These are phyloP conservation scores for Lepiota venenata DNA, from an alignment of 768 basidiomycete species.

Conservation along the genomic window DNA sequence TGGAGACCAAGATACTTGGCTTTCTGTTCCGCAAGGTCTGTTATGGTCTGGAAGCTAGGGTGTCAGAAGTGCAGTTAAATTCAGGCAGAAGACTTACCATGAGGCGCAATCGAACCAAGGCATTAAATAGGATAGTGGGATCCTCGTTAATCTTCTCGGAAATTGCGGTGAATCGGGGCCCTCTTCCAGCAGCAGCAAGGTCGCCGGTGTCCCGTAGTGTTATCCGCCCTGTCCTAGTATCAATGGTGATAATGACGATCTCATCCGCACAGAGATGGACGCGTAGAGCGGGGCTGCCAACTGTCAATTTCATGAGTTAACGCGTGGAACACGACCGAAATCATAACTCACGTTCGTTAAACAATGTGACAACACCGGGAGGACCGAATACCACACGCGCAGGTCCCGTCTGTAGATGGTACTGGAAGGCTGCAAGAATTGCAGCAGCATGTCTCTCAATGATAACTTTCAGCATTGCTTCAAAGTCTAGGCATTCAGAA, in stretches of 20 bases:
- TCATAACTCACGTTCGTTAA: slow-evolving; percentile 47
- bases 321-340: background rate
- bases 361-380: slow-evolving; percentile 54
- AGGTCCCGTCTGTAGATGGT: slow-evolving; percentile 49
- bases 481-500: slow-evolving; percentile 69
- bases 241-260: slow-evolving; percentile 72
- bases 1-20: slow-evolving; percentile 83
- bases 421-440: slow-evolving; percentile 55
- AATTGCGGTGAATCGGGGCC: slow-evolving; percentile 55
- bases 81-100: slow-evolving; percentile 42
- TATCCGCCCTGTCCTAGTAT: slow-evolving; percentile 75
- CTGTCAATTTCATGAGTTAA: slow-evolving; percentile 28
- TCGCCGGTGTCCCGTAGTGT: slow-evolving; percentile 80
- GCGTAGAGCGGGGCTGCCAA: slow-evolving; percentile 53
- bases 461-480: slow-evolving; percentile 58
- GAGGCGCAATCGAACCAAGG: slow-evolving; percentile 56
- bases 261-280: slow-evolving; percentile 76
- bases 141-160: slow-evolving; percentile 68
- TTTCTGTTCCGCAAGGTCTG: slow-evolving; percentile 80
- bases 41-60: slow-evolving; percentile 60
- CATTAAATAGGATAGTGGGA: slow-evolving; percentile 55
- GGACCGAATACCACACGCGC: slow-evolving; percentile 54
- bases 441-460: slow-evolving; percentile 64
- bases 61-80: background rate
- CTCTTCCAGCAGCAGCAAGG: slow-evolving; percentile 70